Conservation (phyloP, 768 basidiomycete genomes). For the Auriscalpium vulgare region DNA sequence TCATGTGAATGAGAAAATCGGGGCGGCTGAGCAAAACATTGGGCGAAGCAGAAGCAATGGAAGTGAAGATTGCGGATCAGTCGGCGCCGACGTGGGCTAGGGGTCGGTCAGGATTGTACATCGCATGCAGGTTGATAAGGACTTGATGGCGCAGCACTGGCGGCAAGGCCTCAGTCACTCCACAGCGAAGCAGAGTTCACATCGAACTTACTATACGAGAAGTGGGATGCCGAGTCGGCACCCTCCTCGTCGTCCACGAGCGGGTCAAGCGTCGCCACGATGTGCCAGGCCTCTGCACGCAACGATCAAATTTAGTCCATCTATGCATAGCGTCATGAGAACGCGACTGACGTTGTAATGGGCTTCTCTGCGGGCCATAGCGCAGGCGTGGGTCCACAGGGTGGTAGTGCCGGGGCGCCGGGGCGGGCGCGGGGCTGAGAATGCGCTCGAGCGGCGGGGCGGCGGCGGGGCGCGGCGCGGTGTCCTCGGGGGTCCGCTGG, state of each 20-base stretch:
- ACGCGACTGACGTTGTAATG: conserved; percentile 56
- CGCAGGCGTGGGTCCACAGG: conserved; percentile 3
- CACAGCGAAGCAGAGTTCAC: not conserved
- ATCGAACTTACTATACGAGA: conserved; percentile 53
- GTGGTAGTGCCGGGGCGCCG: conserved; percentile 37
- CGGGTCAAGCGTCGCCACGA: conserved; percentile 59
- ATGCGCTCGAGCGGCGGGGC: conserved; percentile 3
- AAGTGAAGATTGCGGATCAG: not conserved
- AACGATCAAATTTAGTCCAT: not conserved
- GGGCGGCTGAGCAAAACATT: not conserved
- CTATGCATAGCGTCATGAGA: not conserved
- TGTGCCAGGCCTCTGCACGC: conserved; percentile 62
- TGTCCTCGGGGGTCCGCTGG: not conserved
- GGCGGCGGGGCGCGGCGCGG: not conserved
- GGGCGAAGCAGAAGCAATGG: not conserved
- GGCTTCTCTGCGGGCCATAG: conserved; percentile 20
- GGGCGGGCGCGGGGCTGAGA: not conserved
- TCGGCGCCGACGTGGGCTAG: not conserved
- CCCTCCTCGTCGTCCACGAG: conserved; percentile 65
- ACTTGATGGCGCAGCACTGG: conserved; percentile 11
- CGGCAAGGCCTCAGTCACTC: not conserved
- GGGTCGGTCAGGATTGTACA: not conserved
- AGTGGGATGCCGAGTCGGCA: conserved; percentile 53
- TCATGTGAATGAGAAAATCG: not conserved
- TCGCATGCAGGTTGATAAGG: conserved; percentile 8